Base-by-base conservation (phyloP, 1,284 basidiomycete genomes). In the Schizopora paradoxa region DNA sequence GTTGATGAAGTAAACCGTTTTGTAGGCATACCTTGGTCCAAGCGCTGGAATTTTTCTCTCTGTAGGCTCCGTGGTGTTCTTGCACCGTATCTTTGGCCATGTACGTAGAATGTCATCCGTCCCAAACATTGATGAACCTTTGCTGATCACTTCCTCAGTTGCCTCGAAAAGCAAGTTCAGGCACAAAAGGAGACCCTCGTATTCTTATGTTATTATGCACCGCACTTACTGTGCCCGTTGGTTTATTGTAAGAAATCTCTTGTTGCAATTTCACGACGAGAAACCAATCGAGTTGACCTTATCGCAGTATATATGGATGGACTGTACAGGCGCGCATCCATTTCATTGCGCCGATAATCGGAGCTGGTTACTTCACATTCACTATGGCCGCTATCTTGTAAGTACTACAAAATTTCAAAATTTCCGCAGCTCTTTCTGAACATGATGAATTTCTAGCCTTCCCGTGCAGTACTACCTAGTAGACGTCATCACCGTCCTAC, bases 281-380 rank as follows among this genome's bases (percentile, higher is more conserved):
- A 10, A n/a, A 11, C 25, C 26, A 13, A 22, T 23, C 10, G 16
- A 23, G 10, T 40, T 40, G 7, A 18, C 14, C 14, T 10, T 35
- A 7, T 5, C 22, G 3, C 33, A 76, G 73, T 54, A 80, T 77
- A 79, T 84, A 81, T 52, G 81, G 81, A 14, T 84, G 80, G 81
- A 77, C 78, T 3, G 81, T 79, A 4, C 64, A 77, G 45, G 73
- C 74, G 0, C 62, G 63, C 33, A 55, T 74, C 1, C 79, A 82
- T 57, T 83, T 77, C 77, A 81, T 82, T 29, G 76, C 82, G 74
- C 80, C 80, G 16, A 80, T 84, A 51, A 74, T 83, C 42, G 80
- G 81, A 1, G 67, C 79, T 13, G 62, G 58, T 13, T 61, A 66
- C 38, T 76, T 67, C 48, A 64, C 66, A 5, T 68, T 70, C 63